These are phyloP conservation scores for Calonectria leucothoes DNA, from an alignment of 2,329 filamentous ascomycete species.

Conservation along the genomic window DNA sequence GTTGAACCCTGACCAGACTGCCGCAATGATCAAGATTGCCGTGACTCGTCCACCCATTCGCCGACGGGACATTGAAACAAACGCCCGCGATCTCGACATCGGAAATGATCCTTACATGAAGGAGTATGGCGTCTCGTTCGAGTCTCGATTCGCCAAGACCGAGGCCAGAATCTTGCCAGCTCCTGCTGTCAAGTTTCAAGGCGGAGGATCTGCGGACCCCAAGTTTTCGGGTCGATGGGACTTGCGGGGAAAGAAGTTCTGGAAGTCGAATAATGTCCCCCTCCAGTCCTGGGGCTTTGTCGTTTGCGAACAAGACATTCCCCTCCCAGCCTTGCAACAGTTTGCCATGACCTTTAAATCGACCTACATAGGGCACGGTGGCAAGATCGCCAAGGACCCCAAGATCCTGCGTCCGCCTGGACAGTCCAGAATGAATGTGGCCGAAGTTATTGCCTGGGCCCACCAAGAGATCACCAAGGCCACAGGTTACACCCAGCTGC, in stretches of 20 bases:
- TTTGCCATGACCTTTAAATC: constrained; percentile 57
- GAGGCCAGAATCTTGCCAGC: constrained; percentile 78
- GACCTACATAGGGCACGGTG: constrained; percentile 63
- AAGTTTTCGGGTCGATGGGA: constrained; percentile 85
- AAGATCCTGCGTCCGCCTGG: constrained; percentile 48
- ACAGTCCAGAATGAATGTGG: constrained; percentile 53
- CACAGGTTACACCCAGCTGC: constrained; percentile 73
- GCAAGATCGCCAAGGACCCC: constrained; percentile 51
- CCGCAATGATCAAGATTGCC: constrained; percentile 92
- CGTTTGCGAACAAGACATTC: constrained; percentile 67
- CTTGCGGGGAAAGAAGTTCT: constrained; percentile 82
- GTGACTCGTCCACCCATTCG: constrained; percentile 81
- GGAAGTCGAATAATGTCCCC: constrained; percentile 68
- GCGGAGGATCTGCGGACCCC: constrained; percentile 67
- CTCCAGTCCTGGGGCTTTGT: constrained; percentile 83
- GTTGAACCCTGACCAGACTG: constrained; percentile 73
- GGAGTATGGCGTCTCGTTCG: constrained; percentile 80
- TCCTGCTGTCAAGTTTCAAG: constrained; percentile 76
- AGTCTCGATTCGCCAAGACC: constrained; percentile 70
- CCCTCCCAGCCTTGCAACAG: constrained; percentile 47
- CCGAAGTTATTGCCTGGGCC: constrained; percentile 60
- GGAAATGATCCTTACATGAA: constrained; percentile 78
- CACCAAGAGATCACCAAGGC: constrained; percentile 64
- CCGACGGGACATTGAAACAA: constrained; percentile 68
- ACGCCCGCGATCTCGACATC: constrained; percentile 70